Conservation (phyloP, 306 rosid species). For the Prunus mume region DNA sequence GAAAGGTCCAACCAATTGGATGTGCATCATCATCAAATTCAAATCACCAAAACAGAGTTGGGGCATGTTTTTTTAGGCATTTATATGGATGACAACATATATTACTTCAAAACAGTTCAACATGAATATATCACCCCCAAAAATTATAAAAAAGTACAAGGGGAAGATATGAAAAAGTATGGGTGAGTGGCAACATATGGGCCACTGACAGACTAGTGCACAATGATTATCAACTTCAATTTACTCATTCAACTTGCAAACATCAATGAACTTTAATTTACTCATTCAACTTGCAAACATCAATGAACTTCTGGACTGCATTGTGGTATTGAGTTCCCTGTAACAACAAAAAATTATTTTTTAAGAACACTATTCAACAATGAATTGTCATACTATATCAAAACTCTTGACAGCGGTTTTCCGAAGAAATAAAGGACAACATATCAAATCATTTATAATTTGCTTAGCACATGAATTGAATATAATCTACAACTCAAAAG, state of each 20-base stretch:
- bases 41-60: conserved; percentile 29
- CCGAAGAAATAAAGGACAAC: neutral
- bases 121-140: neutral
- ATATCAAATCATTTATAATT: conserved; percentile 1
- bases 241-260: conserved; percentile 61
- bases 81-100: conserved; percentile 15
- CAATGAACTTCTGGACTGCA: conserved; percentile 67
- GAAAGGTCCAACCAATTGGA: conserved; percentile 33
- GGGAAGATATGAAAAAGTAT: conserved; percentile 26
- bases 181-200: conserved; percentile 21
- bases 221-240: conserved; percentile 30
- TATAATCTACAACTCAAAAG: neutral
- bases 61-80: conserved; percentile 24
- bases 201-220: conserved; percentile 25
- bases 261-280: conserved; percentile 71
- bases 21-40: conserved; percentile 10
- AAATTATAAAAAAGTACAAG: neutral
- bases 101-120: conserved; percentile 18
- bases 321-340: conserved; percentile 76
- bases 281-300: conserved; percentile 66
- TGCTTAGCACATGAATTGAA: neutral
- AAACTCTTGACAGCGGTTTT: neutral
- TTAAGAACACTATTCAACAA: conserved; percentile 17
- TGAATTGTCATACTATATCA: conserved; percentile 7
- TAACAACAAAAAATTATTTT: neutral